Base-by-base conservation (phyloP, 2,329 filamentous ascomycete genomes). In the Trichoderma atrobrunneum region DNA sequence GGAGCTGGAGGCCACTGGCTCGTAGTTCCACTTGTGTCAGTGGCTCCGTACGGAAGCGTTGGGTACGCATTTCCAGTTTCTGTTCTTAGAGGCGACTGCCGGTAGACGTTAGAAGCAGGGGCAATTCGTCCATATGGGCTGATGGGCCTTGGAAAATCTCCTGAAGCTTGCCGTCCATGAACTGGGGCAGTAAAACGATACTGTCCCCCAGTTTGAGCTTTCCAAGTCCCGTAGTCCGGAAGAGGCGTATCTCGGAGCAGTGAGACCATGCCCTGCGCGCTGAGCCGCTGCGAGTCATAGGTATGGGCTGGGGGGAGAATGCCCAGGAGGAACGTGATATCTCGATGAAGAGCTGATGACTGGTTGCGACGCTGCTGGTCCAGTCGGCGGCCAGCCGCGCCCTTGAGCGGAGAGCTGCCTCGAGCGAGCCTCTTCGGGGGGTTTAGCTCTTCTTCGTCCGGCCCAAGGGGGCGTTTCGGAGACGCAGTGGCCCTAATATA, bases 331-430 rank as follows among this genome's bases (percentile, higher is more conserved):
- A 90, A 90, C 0, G 86, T 89, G 56, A 90, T 87, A 73, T 90
- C 88, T 54, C 93, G 89, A 32, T 95, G 93, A 48, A 98, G 87
- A 0, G 93, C 90, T 3, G 91, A 87, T 14, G 85, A 84, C 75
- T 88, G 88, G 76, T 87, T 89, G 6, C 90, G 86, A 66, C 89
- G 87, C 79, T 93, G 91, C 79, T 96, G 92, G 77, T 96, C 93
- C 26, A 97, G 86, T 43, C 95, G 91, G 71, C 95, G 91, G 30
- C 94, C 93, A 48, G 95, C 94, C 1, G 93, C 93, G 16, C 94
- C 94, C 80, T 98, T 99, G 48, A 98, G 87, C 0, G 97, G 96
- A 6, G 95, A 98, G 71, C 93, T 94, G n/a, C 92, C 95, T 59
- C 97, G 90, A 63, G 91, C 89, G 66, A 98, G 87, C 80, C 98